Percentiles rank a stretch among this genome's conserved stretches.
Conservation (phyloP, 805 yeast genomes). For the Myxozyma melibiosi region DNA sequence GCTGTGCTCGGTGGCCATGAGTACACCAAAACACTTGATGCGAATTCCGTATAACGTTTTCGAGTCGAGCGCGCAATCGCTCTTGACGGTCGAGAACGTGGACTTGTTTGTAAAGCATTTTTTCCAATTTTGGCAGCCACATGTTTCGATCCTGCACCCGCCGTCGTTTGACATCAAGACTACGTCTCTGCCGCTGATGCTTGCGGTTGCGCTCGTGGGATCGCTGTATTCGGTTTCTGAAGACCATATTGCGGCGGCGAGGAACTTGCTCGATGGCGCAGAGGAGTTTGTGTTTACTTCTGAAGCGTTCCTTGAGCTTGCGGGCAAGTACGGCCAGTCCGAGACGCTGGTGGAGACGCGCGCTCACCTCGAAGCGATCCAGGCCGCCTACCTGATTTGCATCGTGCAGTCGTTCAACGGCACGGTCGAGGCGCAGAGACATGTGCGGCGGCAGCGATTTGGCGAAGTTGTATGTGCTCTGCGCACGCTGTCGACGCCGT, state of each 20-base stretch:
- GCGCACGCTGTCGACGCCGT: neutral
- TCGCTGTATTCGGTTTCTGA: slow-evolving; percentile 1
- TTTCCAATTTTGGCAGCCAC: slow-evolving; percentile 12
- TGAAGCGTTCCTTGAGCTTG: neutral
- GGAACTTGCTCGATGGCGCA: slow-evolving; percentile 3
- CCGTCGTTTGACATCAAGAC: slow-evolving; percentile 4
- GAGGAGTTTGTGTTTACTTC: slow-evolving; percentile 7
- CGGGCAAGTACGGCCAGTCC: neutral
- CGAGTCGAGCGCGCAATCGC: neutral
- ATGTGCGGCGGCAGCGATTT: slow-evolving; percentile 8
- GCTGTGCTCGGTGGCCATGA: neutral
- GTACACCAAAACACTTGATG: neutral
- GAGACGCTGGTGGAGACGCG: neutral
- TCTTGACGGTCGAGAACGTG: slow-evolving; percentile 4
- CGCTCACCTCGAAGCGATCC: slow-evolving; percentile 3
- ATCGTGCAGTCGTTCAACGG: slow-evolving; percentile 13
- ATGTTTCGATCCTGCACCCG: slow-evolving; percentile 4
- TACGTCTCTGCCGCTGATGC: neutral
- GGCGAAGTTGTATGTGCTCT: slow-evolving; percentile 4
- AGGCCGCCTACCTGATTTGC: slow-evolving; percentile 10
- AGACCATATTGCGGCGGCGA: neutral
- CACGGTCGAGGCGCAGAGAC: slow-evolving; percentile 7
- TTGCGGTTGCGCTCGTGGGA: slow-evolving; percentile 1
- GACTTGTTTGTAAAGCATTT: neutral
- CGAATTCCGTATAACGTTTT: neutral